Base-by-base conservation (phyloP, 1,284 basidiomycete genomes). In the Ustilago bromivora region DNA sequence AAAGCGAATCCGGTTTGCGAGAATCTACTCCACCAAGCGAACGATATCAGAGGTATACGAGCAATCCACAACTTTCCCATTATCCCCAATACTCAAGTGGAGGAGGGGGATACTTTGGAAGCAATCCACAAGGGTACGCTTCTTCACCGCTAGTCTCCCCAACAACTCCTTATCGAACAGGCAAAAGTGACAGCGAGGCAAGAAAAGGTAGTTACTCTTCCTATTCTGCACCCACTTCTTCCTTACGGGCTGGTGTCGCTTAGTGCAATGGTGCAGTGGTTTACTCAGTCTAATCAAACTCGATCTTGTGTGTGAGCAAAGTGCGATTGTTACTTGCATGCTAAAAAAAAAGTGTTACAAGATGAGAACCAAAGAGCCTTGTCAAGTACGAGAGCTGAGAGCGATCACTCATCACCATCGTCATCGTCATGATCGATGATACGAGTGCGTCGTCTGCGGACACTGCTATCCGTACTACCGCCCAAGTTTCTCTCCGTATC, bases 381-480 rank as follows among this genome's bases (percentile, higher is more conserved):
- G 38, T 4, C 17, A 49, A 7, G 38, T 13, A 11, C 6, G 8
- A 2, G 36, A 40, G 54, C 13, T 34, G 23, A 28, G 3, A 28
- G 28, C 4, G 46, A 28, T 19, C 51, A 32, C 15, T 31, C 17
- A 12, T 52, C 55, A n/a, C 34, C 41, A 17, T 59, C 57, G 8
- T 66, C 69, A 10, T 71, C 70, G 9, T 67, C 71, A 35, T 68
- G 61, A 36, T 73, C 66, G 19, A 73, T n/a, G 17, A 73, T 68
- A 12, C 61, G 57, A 28, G 66, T 58, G 0, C 71, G 46, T 53
- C 71, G 57, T 15, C 71, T 61, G 23, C 71, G 57, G 7, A 28
- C 55, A n/a, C 54, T 57, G 58, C 66, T 73, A 35, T 73, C 71
- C 17, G 51, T 64, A 31, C 71, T 73, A 38, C 66, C 68, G 9